A percentile compares a stretch with the other conserved stretches of the same genome.
Evolutionary conservation across 2,329 filamentous ascomycete species (phyloP).

Genomic region (Aspergillus texensis): DNA sequence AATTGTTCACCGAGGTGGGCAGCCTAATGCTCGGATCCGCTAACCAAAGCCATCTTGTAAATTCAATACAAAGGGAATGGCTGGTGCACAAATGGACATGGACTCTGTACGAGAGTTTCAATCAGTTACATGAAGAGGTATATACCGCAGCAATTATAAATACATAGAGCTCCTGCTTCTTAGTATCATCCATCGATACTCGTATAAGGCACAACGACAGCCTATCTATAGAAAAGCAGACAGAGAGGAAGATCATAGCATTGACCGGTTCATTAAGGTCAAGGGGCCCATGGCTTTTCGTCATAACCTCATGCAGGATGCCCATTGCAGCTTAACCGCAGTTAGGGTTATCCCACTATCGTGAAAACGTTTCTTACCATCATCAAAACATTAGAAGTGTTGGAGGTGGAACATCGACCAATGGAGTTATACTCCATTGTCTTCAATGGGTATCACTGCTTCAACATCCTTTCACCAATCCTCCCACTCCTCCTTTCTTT

Average conservation of each 20-base stretch:
- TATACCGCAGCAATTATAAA: slow-evolving; percentile 6
- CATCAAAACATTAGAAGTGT: neutral
- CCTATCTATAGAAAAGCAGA: neutral
- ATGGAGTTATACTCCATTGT: neutral
- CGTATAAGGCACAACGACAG: neutral
- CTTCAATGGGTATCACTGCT: slow-evolving; percentile 1
- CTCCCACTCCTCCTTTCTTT: neutral
- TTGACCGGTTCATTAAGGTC: slow-evolving; percentile 13
- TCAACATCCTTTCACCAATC: neutral
- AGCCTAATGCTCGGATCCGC: neutral
- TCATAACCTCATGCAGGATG: slow-evolving; percentile 15
- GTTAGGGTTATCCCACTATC: neutral
- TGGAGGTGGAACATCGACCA: neutral
- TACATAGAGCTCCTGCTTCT: slow-evolving; percentile 3
- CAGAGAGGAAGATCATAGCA: slow-evolving; percentile 3
- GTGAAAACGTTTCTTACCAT: slow-evolving; percentile 6
- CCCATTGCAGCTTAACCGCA: neutral
- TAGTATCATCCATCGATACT: neutral
- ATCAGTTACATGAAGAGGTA: slow-evolving; percentile 3
- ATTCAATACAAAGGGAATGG: neutral
- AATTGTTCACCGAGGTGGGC: neutral
- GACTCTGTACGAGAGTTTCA: neutral
- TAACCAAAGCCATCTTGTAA: neutral
- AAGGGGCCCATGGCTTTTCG: slow-evolving; percentile 7
- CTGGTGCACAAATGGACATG: neutral